Evolutionary conservation across 495 filamentous ascomycete species (phyloP).

Genomic region (Niebla homalea): DNA sequence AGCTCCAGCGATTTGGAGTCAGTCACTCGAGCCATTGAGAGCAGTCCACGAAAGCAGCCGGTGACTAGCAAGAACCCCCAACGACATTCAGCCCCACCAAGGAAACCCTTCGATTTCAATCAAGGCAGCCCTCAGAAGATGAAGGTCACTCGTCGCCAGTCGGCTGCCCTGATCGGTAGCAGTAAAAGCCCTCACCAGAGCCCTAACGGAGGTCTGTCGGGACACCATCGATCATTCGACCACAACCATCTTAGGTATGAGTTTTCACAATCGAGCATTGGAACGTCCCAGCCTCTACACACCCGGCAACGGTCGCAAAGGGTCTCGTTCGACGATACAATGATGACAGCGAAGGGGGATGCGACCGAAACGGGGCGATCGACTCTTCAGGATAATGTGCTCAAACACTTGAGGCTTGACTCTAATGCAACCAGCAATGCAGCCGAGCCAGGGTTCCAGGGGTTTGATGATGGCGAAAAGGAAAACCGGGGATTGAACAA

Average conservation of each 20-base stretch:
- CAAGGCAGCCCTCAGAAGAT: slow-evolving; percentile 1
- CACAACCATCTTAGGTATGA: not conserved
- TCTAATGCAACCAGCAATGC: not conserved
- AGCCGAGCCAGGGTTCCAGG: slow-evolving; percentile 12
- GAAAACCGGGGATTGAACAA: not conserved
- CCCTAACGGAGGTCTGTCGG: not conserved
- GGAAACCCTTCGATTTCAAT: not conserved
- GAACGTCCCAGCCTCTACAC: slow-evolving; percentile 1
- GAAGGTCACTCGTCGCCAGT: slow-evolving; percentile 9
- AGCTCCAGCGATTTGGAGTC: slow-evolving; percentile 8
- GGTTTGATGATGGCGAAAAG: slow-evolving; percentile 11
- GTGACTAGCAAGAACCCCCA: not conserved
- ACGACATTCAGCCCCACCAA: not conserved
- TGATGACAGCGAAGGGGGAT: not conserved
- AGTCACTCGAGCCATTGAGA: slow-evolving; percentile 11
- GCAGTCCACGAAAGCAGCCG: slow-evolving; percentile 9
- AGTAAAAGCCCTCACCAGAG: not conserved
- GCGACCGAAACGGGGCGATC: too few species aligned
- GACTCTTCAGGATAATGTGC: too few species aligned
- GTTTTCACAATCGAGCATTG: not conserved
- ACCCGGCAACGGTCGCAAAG: slow-evolving; percentile 1
- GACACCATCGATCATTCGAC: slow-evolving; percentile 2
- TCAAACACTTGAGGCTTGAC: too few species aligned
- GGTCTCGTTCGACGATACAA: not conserved
- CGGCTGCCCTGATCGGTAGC: not conserved